Conservation (phyloP, 179 eudicot species). For the Beta macrorhiza region DNA sequence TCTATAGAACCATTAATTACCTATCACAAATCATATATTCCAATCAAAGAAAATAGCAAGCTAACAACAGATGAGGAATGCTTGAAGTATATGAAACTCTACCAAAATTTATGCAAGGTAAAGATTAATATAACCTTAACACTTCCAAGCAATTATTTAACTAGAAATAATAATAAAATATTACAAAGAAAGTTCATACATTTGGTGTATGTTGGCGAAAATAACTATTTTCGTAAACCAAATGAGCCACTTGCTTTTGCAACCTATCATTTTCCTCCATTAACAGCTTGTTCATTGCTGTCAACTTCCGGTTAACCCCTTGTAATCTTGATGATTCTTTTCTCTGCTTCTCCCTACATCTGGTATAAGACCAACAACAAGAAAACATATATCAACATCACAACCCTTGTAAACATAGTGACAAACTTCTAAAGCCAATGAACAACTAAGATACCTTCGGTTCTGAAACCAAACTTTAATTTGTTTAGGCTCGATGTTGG, state of each 20-base stretch:
- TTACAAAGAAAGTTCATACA: constrained; percentile 29
- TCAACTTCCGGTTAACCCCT: constrained; percentile 47
- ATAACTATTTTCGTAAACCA: constrained; percentile 51
- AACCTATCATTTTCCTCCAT: constrained; percentile 62
- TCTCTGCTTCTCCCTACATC: constrained; percentile 60
- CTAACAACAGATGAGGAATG: background rate
- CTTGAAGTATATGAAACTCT: background rate
- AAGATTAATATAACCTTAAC: background rate
- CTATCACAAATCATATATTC: background rate
- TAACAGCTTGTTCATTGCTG: constrained; percentile 56
- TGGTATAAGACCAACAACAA: constrained; percentile 19
- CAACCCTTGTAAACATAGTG: background rate
- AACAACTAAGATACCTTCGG: constrained; percentile 37
- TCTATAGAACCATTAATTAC: background rate
- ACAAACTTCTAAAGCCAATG: background rate
- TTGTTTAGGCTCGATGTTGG: constrained; percentile 62
- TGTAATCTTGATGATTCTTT: constrained; percentile 49
- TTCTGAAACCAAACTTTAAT: constrained; percentile 71
- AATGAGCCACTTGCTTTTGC: constrained; percentile 54
- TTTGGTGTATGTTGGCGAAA: constrained; percentile 50
- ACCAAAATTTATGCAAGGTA: background rate
- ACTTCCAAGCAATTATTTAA: background rate
- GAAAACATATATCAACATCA: background rate
- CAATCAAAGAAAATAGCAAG: background rate
- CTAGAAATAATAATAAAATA: background rate